These are phyloP conservation scores for Pythium periplocum DNA, from an alignment of 352 stramenopile genomes.

Conservation along the genomic window DNA sequence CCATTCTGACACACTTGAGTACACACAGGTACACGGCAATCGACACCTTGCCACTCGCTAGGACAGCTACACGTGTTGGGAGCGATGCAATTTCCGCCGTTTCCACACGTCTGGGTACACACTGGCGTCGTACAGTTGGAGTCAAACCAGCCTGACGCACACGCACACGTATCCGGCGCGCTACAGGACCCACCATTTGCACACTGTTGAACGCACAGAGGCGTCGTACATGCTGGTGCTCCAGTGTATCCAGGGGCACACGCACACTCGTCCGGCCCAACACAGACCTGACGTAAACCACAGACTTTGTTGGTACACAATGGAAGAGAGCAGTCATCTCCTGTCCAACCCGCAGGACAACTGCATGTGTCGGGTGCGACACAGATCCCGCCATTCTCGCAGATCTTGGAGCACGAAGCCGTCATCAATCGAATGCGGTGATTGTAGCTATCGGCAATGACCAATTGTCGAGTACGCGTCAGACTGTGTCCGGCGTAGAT, in stretches of 20 bases:
- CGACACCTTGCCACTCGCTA: conserved; percentile 80
- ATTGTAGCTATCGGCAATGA: conserved; percentile 92
- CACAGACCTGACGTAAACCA: conserved; percentile 78
- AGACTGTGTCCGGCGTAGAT: conserved; percentile 51
- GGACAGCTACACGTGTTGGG: conserved; percentile 89
- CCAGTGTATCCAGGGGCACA: conserved; percentile 92
- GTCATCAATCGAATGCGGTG: conserved; percentile 90
- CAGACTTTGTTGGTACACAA: conserved; percentile 47
- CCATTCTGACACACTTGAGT: conserved; percentile 85
- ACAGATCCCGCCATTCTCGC: conserved; percentile 93
- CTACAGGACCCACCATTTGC: conserved; percentile 82
- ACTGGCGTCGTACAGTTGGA: conserved; percentile 96
- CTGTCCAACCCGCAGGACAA: conserved; percentile 86
- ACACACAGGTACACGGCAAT: conserved; percentile 93
- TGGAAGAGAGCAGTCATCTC: conserved; percentile 86
- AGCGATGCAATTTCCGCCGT: conserved; percentile 93
- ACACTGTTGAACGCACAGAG: conserved; percentile 90
- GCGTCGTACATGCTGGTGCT: conserved; percentile 54
- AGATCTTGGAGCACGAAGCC: conserved; percentile 89
- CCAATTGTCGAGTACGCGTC: conserved; percentile 62
- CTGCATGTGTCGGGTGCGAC: conserved; percentile 80
- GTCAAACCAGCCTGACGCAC: conserved; percentile 92
- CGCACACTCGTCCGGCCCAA: conserved; percentile 86
- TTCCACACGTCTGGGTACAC: conserved; percentile 94
- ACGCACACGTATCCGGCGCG: conserved; percentile 92